phyloP scores from a whole-genome alignment of 2,329 filamentous ascomycete species.

The Diatrype stigma region DNA sequence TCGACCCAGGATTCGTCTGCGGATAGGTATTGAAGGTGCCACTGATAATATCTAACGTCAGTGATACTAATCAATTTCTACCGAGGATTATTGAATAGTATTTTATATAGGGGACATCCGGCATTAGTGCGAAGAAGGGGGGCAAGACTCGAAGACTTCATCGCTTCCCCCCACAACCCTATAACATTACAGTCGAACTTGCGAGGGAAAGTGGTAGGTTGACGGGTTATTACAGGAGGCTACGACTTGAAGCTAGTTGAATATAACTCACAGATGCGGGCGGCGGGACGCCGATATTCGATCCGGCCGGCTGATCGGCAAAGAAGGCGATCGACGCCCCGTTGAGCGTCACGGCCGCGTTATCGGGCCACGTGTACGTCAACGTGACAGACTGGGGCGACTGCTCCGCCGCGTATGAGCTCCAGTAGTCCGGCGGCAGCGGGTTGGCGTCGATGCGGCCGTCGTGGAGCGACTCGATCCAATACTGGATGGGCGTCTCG shows the following conservation, averaged over 20 bases:
- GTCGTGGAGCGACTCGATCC: slow-evolving; percentile 31
- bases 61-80: too few relatives aligned
- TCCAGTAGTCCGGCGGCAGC: slow-evolving; percentile 35
- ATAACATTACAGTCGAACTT: too few relatives aligned
- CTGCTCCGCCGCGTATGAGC: slow-evolving; percentile 26
- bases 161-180: too few relatives aligned
- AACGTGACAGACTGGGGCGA: slow-evolving; percentile 28
- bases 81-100: too few relatives aligned
- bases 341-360: slow-evolving; percentile 24
- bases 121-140: neutral
- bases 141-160: neutral
- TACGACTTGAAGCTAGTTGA: too few relatives aligned
- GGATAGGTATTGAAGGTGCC: slow-evolving; percentile 23
- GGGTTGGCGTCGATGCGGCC: slow-evolving; percentile 25
- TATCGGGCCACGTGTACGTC: slow-evolving; percentile 26
- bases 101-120: neutral
- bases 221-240: too few relatives aligned
- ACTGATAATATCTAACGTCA: too few relatives aligned
- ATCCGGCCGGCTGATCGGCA: slow-evolving; percentile 25
- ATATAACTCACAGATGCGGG: slow-evolving; percentile 16
- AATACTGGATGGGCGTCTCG: slow-evolving; percentile 33
- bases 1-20: slow-evolving; percentile 16
- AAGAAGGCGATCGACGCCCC: slow-evolving; percentile 28
- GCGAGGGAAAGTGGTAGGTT: too few relatives aligned
- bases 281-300: slow-evolving; percentile 26